These are phyloP conservation scores for Annulohypoxylon truncatum DNA, from an alignment of 2,329 filamentous ascomycete genomes.

Conservation along the genomic window DNA sequence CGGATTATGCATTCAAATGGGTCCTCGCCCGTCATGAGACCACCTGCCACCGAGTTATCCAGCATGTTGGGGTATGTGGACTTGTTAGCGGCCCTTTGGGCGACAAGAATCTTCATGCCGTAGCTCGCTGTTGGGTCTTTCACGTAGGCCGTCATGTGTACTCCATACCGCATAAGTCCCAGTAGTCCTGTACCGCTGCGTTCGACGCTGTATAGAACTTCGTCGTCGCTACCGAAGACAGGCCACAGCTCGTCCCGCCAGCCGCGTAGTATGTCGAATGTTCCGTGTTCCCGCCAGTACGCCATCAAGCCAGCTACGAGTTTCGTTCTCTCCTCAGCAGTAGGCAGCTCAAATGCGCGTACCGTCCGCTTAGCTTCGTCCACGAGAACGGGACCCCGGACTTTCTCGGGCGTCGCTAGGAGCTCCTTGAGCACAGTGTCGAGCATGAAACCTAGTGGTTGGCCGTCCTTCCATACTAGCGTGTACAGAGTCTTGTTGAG, in stretches of 20 bases:
- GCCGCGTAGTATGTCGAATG: constrained; percentile 79
- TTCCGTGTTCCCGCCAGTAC: constrained; percentile 75
- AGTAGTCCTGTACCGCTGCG: constrained; percentile 79
- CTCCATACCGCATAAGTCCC: constrained; percentile 80
- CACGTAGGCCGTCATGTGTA: constrained; percentile 83
- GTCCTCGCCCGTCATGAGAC: constrained; percentile 82
- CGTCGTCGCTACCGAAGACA: constrained; percentile 72
- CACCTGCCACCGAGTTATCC: constrained; percentile 91
- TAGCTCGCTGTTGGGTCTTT: constrained; percentile 56
- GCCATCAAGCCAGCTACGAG: constrained; percentile 66
- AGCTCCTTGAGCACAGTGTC: constrained; percentile 63
- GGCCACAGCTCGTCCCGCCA: constrained; percentile 88
- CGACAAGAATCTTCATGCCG: constrained; percentile 85
- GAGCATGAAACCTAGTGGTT: constrained; percentile 68
- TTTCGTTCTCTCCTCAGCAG: constrained; percentile 71
- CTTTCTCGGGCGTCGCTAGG: constrained; percentile 56
- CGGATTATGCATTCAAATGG: constrained; percentile 85
- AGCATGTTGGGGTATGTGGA: constrained; percentile 91
- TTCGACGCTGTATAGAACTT: constrained; percentile 79
- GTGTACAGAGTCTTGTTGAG: constrained; percentile 74
- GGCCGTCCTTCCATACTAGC: constrained; percentile 68
- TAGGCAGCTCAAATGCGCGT: constrained; percentile 67
- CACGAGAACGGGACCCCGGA: constrained; percentile 71
- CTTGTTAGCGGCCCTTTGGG: constrained; percentile 79
- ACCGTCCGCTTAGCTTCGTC: constrained; percentile 71